Evolutionary conservation across 2,329 filamentous ascomycete species (phyloP).

Genomic region (Penicillium hordei): DNA sequence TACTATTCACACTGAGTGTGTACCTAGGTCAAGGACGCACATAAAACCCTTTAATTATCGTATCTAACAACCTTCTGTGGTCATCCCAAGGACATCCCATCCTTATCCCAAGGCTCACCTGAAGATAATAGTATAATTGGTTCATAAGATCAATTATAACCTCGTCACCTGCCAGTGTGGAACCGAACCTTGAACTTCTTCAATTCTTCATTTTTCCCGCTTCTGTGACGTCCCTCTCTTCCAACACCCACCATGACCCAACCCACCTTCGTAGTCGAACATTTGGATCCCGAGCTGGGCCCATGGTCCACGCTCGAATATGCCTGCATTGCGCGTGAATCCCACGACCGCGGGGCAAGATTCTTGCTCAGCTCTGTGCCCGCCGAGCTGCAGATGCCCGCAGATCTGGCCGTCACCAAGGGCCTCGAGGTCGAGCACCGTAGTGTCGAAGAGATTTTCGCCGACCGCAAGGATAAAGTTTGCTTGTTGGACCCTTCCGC

Average conservation of each 20-base stretch:
- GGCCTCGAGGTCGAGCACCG: slow-evolving; percentile 69
- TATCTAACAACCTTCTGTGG: background rate
- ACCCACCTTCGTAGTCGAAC: slow-evolving; percentile 83
- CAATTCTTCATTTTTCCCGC: background rate
- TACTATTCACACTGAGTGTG: no score
- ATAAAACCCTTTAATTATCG: background rate
- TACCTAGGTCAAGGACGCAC: background rate
- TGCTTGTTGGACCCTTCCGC: slow-evolving; percentile 89
- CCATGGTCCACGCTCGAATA: slow-evolving; percentile 95
- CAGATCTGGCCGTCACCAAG: slow-evolving; percentile 60
- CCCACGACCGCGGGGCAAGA: slow-evolving; percentile 61
- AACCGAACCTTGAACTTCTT: slow-evolving; percentile 6
- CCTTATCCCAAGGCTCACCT: background rate
- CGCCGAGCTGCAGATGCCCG: slow-evolving; percentile 58
- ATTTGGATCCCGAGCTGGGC: slow-evolving; percentile 91
- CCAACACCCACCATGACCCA: background rate
- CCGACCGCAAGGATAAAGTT: slow-evolving; percentile 68
- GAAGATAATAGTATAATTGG: background rate
- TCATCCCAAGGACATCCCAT: background rate
- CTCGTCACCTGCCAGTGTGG: slow-evolving; percentile 1
- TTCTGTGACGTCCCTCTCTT: slow-evolving; percentile 1
- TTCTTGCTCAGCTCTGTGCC: slow-evolving; percentile 86
- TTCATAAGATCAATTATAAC: background rate
- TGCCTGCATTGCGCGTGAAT: slow-evolving; percentile 79
- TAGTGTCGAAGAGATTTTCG: slow-evolving; percentile 81